These are phyloP conservation scores for Hymenoscyphus albidus DNA, from an alignment of 2,329 filamentous ascomycete genomes.

Conservation along the genomic window DNA sequence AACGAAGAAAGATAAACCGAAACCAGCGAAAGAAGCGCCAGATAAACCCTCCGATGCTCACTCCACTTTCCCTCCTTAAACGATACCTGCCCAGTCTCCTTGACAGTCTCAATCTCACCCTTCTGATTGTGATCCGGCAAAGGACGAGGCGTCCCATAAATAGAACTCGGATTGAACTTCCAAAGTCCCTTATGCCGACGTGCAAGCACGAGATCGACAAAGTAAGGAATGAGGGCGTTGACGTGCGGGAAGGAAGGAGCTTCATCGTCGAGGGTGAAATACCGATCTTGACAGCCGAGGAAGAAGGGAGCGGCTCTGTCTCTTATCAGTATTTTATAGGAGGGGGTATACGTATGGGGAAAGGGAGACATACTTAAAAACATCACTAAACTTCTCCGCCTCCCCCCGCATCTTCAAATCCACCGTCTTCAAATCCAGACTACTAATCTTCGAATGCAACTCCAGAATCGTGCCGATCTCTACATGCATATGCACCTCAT, in stretches of 20 bases:
- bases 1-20: background rate
- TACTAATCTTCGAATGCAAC: conserved; percentile 22
- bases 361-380: conserved; percentile 22
- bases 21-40: background rate
- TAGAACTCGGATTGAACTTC: conserved; percentile 32
- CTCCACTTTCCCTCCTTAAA: background rate
- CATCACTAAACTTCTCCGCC: conserved; percentile 24
- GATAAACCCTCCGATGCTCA: background rate
- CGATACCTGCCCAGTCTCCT: background rate
- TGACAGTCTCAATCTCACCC: background rate
- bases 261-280: conserved; percentile 20
- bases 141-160: conserved; percentile 21
- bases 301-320: conserved; percentile 25
- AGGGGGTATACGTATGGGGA: background rate
- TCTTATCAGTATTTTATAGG: background rate
- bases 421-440: conserved; percentile 20
- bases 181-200: conserved; percentile 27
- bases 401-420: conserved; percentile 18
- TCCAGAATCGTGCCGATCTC: conserved; percentile 32
- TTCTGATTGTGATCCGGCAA: background rate
- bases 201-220: conserved; percentile 29
- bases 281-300: conserved; percentile 19
- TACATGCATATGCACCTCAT: conserved; percentile 32
- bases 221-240: conserved; percentile 19
- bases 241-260: conserved; percentile 26